phyloP scores from a whole-genome alignment of 805 yeast genomes.

The Komagataella phaffii region DNA sequence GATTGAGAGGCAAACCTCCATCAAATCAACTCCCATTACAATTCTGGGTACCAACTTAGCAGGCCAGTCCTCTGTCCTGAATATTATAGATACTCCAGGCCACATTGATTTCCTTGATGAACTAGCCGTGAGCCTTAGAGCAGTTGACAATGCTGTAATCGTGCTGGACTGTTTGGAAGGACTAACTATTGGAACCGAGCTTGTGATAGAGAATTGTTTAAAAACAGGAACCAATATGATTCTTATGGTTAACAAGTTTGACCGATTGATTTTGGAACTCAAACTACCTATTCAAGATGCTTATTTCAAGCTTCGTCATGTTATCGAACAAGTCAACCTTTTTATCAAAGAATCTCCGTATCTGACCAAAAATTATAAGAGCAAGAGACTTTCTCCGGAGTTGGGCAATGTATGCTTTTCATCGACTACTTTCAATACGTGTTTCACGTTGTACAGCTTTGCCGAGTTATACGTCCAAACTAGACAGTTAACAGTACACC shows the following conservation, averaged over 20 bases:
- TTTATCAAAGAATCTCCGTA: conserved; percentile 25
- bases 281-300: conserved; percentile 64
- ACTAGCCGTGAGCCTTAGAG: conserved; percentile 36
- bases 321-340: conserved; percentile 52
- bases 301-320: conserved; percentile 48
- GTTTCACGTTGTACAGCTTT: conserved; percentile 59
- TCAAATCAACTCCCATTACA: conserved; percentile 50
- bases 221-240: conserved; percentile 35
- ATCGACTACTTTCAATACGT: conserved; percentile 45
- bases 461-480: conserved; percentile 31
- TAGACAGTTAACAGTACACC: conserved; percentile 13
- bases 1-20: conserved; percentile 52
- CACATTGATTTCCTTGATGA: conserved; percentile 81
- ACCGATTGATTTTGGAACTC: conserved; percentile 71
- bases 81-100: conserved; percentile 83
- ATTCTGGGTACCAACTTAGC: conserved; percentile 39
- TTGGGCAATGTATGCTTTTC: conserved; percentile 62
- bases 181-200: conserved; percentile 40
- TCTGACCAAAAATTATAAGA: conserved; percentile 13
- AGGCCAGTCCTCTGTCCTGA: conserved; percentile 43
- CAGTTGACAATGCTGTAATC: conserved; percentile 53
- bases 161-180: conserved; percentile 88
- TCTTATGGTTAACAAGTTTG: conserved; percentile 69
- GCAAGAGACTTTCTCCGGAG: conserved; percentile 40
- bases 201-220: conserved; percentile 38